phyloP scores from a whole-genome alignment of 768 basidiomycete genomes.

The Mrakia blollopis region DNA sequence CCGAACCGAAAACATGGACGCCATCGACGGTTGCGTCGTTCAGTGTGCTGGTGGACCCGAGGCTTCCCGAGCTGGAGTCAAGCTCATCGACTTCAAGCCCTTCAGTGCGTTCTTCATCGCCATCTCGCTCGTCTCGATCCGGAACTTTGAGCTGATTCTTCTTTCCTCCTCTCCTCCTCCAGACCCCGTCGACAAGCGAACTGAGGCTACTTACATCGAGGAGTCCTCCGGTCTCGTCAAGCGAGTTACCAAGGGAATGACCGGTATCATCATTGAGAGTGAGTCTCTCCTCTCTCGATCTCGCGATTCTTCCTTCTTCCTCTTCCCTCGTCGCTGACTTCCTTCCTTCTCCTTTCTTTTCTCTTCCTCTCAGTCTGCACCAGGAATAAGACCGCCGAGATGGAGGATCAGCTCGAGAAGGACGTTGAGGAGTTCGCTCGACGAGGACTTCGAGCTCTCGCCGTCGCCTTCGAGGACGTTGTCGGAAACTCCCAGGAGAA shows the following conservation, averaged over 20 bases:
- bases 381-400: constrained; percentile 90
- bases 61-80: constrained; percentile 84
- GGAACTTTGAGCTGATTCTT: no score
- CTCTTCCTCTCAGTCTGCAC: constrained; percentile 77
- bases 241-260: constrained; percentile 99
- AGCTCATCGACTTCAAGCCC: constrained; percentile 96
- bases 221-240: constrained; percentile 91
- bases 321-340: background rate
- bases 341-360: no score
- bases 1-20: constrained; percentile 98
- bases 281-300: background rate
- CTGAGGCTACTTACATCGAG: constrained; percentile 95
- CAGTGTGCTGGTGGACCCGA: constrained; percentile 64
- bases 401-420: constrained; percentile 83
- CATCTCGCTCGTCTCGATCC: background rate
- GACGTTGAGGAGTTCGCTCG: constrained; percentile 94
- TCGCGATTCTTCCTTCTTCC: background rate
- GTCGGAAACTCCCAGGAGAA: constrained; percentile 69
- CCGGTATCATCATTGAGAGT: constrained; percentile 69
- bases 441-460: constrained; percentile 97
- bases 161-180: background rate
- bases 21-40: constrained; percentile 86
- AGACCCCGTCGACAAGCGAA: constrained; percentile 95
- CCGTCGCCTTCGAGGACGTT: constrained; percentile 90
- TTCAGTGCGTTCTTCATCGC: constrained; percentile 55